Conservation (phyloP, 345 rosid species). For the Euphorbia pulcherrima region DNA sequence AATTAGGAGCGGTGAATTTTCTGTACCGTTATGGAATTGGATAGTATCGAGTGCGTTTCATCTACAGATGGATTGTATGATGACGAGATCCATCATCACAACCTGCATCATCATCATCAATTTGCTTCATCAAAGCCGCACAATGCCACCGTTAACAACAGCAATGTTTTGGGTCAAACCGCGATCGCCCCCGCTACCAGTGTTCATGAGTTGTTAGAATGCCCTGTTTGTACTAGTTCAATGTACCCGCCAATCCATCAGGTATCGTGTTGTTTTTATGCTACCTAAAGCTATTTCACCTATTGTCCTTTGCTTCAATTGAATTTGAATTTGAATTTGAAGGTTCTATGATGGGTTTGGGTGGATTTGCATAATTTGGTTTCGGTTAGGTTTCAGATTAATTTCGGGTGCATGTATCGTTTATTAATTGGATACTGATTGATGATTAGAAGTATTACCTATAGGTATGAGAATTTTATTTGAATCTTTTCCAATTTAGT, state of each 20-base stretch:
- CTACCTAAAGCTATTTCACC: constrained; percentile 1
- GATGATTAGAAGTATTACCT: neutral
- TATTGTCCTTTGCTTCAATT: neutral
- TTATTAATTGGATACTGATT: neutral
- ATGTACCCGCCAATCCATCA: constrained; percentile 68
- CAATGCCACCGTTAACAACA: constrained; percentile 26
- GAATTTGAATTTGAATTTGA: constrained; percentile 9
- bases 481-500: neutral
- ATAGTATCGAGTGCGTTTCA: constrained; percentile 74
- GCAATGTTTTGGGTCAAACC: constrained; percentile 47
- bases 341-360: constrained; percentile 7
- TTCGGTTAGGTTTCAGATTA: constrained; percentile 1
- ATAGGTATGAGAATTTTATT: neutral
- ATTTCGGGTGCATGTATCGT: neutral
- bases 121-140: constrained; percentile 63
- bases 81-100: constrained; percentile 64
- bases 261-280: constrained; percentile 24
- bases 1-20: neutral
- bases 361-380: constrained; percentile 16
- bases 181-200: constrained; percentile 44
- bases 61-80: constrained; percentile 60
- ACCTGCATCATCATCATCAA: constrained; percentile 38
- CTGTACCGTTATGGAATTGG: constrained; percentile 53
- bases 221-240: constrained; percentile 49
- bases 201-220: constrained; percentile 72